Percentiles rank a stretch among this genome's conserved stretches.
Evolutionary conservation across 1,284 basidiomycete species (phyloP).

Genomic region (Leucoagaricus sp.): DNA sequence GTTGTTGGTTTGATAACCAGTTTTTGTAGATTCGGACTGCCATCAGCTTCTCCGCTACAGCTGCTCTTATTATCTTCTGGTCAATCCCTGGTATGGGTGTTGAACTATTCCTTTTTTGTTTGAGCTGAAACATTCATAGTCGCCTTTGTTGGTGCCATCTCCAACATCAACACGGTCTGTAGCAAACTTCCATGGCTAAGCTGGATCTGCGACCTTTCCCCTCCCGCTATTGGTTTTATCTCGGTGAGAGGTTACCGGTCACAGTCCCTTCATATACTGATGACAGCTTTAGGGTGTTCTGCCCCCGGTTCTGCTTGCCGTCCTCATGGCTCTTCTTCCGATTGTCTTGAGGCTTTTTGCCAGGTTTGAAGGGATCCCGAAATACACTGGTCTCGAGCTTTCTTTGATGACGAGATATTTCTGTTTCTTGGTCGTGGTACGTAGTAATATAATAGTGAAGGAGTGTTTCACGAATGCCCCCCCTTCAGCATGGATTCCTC

Average conservation of each 20-base stretch:
- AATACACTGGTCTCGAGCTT: conserved; percentile 81
- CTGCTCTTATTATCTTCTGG: conserved; percentile 73
- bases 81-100: conserved; percentile 58
- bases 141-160: conserved; percentile 84
- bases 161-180: conserved; percentile 81
- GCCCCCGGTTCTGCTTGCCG: conserved; percentile 82
- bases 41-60: conserved; percentile 63
- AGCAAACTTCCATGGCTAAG: conserved; percentile 66
- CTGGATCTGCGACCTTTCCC: conserved; percentile 80
- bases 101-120: neutral
- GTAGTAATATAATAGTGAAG: conserved; percentile 30
- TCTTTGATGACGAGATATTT: conserved; percentile 92
- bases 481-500: conserved; percentile 81
- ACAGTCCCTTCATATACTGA: neutral
- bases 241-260: conserved; percentile 32
- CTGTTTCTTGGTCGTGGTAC: conserved; percentile 86
- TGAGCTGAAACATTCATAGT: too few species aligned
- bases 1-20: neutral
- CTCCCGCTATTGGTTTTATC: conserved; percentile 78
- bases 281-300: conserved; percentile 66
- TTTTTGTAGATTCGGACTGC: conserved; percentile 51
- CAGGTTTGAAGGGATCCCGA: conserved; percentile 81
- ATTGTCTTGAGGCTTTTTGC: conserved; percentile 82
- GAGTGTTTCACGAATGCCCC: neutral
- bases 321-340: conserved; percentile 91